Evolutionary conservation across 1,284 basidiomycete species (phyloP).

Genomic region (Veloporphyrellus conicus): DNA sequence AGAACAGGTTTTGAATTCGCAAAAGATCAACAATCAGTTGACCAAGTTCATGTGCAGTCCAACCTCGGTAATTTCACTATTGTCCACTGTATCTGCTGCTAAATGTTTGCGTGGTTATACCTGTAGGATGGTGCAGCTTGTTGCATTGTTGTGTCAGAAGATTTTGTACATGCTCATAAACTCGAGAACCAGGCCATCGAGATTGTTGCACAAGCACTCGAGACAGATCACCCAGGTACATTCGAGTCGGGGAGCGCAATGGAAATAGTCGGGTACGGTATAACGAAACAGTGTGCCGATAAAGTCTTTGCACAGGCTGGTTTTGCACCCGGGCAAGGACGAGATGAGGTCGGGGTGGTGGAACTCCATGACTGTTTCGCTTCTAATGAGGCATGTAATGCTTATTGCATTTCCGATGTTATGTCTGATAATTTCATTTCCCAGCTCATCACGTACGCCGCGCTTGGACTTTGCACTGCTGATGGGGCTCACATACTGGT

Average conservation of each 20-base stretch:
- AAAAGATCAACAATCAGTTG: conserved; percentile 68
- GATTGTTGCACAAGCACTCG: conserved; percentile 60
- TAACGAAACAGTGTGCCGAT: conserved; percentile 70
- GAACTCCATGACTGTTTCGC: conserved; percentile 87
- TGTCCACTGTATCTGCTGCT: neutral
- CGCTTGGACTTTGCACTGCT: conserved; percentile 66
- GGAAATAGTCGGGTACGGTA: conserved; percentile 70
- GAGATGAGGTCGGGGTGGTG: conserved; percentile 77
- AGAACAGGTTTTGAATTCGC: conserved; percentile 63
- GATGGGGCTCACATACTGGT: conserved; percentile 76
- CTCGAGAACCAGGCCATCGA: conserved; percentile 87
- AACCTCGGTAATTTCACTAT: conserved; percentile 51
- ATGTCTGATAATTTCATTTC: neutral
- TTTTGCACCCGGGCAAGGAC: conserved; percentile 56
- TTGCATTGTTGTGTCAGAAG: conserved; percentile 74
- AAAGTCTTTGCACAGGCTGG: conserved; percentile 72
- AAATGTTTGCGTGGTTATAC: neutral
- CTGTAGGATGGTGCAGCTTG: conserved; percentile 69
- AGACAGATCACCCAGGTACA: conserved; percentile 60
- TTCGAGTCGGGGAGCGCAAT: conserved; percentile 68
- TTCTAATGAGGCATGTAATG: conserved; percentile 58
- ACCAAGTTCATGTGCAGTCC: conserved; percentile 89
- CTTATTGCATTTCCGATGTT: neutral
- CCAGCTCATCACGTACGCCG: conserved; percentile 80
- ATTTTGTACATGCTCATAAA: conserved; percentile 70